Evolutionary conservation across 257 asterid species (phyloP).

Genomic region (Paulownia fortunei): DNA sequence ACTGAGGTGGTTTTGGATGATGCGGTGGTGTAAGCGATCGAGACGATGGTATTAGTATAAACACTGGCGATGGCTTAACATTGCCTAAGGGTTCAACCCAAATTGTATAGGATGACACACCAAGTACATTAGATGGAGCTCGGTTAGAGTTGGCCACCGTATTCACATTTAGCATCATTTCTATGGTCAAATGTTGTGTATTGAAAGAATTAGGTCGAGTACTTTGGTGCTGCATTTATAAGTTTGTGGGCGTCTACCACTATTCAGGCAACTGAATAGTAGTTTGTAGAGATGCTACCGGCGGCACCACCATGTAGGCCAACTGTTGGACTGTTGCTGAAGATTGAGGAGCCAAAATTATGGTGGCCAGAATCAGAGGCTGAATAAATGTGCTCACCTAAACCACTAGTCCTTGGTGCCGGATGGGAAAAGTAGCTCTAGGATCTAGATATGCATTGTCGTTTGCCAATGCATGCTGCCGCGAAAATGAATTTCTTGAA

Average conservation of each 20-base stretch:
- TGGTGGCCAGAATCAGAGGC: constrained; percentile 40
- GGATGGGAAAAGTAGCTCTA: constrained; percentile 25
- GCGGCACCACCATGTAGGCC: constrained; percentile 29
- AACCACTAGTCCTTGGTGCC: no score
- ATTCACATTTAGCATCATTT: constrained; percentile 44
- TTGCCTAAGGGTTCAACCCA: constrained; percentile 35
- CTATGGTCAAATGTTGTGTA: constrained; percentile 51
- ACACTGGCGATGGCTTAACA: constrained; percentile 35
- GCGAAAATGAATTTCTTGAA: constrained; percentile 81
- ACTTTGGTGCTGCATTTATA: constrained; percentile 43
- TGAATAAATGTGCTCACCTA: no score
- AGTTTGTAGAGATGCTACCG: constrained; percentile 36
- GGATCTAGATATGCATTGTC: constrained; percentile 37
- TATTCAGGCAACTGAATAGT: constrained; percentile 45
- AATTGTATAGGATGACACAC: constrained; percentile 20
- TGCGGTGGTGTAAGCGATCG: constrained; percentile 40
- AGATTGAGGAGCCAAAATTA: constrained; percentile 47
- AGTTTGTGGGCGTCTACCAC: constrained; percentile 38
- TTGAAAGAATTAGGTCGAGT: constrained; percentile 34
- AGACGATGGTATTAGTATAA: constrained; percentile 13
- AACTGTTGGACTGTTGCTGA: constrained; percentile 40
- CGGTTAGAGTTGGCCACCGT: constrained; percentile 39
- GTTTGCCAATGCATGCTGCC: constrained; percentile 45
- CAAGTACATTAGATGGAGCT: constrained; percentile 41
- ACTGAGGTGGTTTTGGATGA: constrained; percentile 32